Evolutionary conservation across 2,329 filamentous ascomycete genomes (phyloP), one percentile per base, ranked within the genome.

Genomic region (Fusarium temperatum): DNA sequence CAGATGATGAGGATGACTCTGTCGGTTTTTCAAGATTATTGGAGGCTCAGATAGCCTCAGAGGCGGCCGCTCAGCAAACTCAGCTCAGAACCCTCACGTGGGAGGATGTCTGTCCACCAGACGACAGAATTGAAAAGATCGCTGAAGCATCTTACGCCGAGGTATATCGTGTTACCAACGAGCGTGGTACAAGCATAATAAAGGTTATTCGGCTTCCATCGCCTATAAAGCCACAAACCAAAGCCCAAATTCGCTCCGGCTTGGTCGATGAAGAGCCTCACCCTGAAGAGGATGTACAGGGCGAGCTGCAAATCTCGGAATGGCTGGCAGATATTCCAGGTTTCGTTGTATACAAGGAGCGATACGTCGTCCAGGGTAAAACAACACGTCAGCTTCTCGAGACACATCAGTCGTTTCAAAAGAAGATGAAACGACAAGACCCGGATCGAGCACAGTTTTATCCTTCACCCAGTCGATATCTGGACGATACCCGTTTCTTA

Each of bases 81-180:
- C 70, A 75, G 13, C 80, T 89, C 22, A 84, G 85, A 8, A 76
- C 85, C 10, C 80, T 90, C 45, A 83, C 84, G 3, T 92, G 90
- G 90, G 80, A 85, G 36, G 89, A 91, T 59, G 84, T 92, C 36
- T 89, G 89, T 55, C 86, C 87, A 0, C 81, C 84, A 0, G 85
- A 84, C 22, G 86, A 88, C 75, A 80, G 81, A 41, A 89, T 92
- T 55, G 84, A 85, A 48, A 92, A 92, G 80, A 92, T 92, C 57
- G 90, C 90, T 15, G 90, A 92, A 78, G 90, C 90, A 10, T 92
- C 90, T 5, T 92, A 89, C 74, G 89, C 90, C 11, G 90, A 92
- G 78, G 89, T 92, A 15, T 92, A 91, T 75, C 88, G 89, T 15
- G 85, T 92, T 72, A 88, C 84, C 53, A 91, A 90, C 76, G 83